Percentiles rank a stretch among this genome's conserved stretches.
Evolutionary conservation across 768 basidiomycete species (phyloP).

Genomic region (Fomitopsis serialis): DNA sequence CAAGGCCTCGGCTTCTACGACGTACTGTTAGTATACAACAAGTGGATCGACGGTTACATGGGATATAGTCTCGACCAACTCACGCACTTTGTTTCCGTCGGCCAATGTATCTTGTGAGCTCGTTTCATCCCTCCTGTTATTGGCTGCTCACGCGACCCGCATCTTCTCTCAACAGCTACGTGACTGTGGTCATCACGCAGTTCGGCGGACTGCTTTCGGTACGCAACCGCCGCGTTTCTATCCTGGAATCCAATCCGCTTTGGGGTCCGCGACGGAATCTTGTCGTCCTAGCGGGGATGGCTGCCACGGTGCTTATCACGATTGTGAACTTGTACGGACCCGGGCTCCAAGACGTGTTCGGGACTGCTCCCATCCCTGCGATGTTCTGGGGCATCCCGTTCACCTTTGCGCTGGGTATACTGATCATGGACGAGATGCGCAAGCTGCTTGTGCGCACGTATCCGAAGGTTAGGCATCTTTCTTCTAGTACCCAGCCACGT

Average conservation of each 20-base stretch:
- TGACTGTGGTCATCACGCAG: conserved; percentile 54
- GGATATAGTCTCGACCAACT: conserved; percentile 34
- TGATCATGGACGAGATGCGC: conserved; percentile 38
- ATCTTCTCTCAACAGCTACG: conserved; percentile 30
- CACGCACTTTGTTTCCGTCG: conserved; percentile 47
- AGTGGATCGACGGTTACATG: conserved; percentile 34
- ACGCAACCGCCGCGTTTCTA: conserved; percentile 46
- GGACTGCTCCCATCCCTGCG: conserved; percentile 37
- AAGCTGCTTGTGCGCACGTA: conserved; percentile 40
- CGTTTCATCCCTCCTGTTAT: too few species aligned
- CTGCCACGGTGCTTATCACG: conserved; percentile 37
- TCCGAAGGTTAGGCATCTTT: conserved; percentile 31
- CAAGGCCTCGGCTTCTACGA: conserved; percentile 43
- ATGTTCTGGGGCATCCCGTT: conserved; percentile 48
- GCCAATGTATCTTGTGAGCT: conserved; percentile 45
- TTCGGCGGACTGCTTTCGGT: conserved; percentile 55
- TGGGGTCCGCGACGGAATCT: conserved; percentile 43
- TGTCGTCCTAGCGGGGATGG: conserved; percentile 32
- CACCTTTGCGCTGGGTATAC: conserved; percentile 34
- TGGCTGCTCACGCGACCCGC: neutral
- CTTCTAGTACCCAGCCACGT: too few species aligned
- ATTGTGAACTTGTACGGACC: conserved; percentile 39
- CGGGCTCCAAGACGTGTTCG: conserved; percentile 38
- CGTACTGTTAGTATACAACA: conserved; percentile 41
- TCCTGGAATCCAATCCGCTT: conserved; percentile 50